Conservation (phyloP, 257 asterid species). For the Penstemon newberryi region DNA sequence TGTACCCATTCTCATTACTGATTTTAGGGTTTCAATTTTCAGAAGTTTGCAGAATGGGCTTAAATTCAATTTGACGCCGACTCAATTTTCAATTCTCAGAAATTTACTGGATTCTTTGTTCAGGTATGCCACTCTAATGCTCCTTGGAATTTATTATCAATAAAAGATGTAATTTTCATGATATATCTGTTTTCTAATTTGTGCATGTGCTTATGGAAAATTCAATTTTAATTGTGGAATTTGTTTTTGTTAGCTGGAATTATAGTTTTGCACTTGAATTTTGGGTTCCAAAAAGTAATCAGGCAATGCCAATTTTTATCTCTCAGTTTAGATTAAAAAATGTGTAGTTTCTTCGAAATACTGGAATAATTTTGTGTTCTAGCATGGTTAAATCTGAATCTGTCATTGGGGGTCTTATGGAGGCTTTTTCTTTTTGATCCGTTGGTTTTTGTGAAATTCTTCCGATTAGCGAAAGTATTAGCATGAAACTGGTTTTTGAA, state of each 20-base stretch:
- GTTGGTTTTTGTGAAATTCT: neutral
- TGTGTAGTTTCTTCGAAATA: neutral
- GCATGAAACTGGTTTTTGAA: conserved; percentile 6
- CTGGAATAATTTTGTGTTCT: neutral
- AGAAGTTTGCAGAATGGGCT: too few species aligned
- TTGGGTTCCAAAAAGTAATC: conserved; percentile 1
- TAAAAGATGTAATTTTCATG: neutral
- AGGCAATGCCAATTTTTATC: neutral
- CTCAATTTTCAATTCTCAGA: too few species aligned
- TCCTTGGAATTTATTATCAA: too few species aligned
- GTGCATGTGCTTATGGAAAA: conserved; percentile 5
- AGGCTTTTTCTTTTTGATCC: conserved; percentile 12
- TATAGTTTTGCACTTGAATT: neutral
- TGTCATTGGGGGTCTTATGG: neutral
- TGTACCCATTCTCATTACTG: too few species aligned
- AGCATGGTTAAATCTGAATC: neutral
- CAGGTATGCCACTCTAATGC: too few species aligned
- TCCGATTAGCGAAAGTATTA: neutral
- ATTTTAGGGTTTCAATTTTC: too few species aligned
- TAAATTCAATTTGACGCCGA: too few species aligned
- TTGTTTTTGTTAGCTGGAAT: conserved; percentile 12
- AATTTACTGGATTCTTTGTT: too few species aligned
- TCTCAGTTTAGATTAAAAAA: conserved; percentile 2
- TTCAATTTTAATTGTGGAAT: neutral
- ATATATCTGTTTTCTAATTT: neutral